Evolutionary conservation across 192 early-diverging fungal genomes (phyloP).

Genomic region (Entomortierella lignicola): DNA sequence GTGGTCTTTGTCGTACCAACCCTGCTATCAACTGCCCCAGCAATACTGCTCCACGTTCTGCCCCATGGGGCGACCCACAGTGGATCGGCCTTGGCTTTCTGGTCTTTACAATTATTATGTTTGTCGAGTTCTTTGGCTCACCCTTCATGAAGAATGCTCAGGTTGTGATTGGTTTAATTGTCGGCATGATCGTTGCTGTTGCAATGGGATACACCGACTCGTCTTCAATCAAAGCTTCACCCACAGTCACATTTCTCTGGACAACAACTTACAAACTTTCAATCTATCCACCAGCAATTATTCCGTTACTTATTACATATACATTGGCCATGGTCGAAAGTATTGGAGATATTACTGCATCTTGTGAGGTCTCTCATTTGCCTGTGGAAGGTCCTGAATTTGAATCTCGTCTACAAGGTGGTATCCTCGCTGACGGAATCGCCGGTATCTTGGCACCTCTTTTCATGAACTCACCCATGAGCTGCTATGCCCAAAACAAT

Average conservation of each 20-base stretch:
- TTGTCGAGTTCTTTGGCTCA: slow-evolving; percentile 66
- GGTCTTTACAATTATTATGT: slow-evolving; percentile 61
- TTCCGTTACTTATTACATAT: slow-evolving; percentile 59
- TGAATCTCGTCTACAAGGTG: slow-evolving; percentile 65
- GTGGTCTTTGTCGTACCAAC: slow-evolving; percentile 52
- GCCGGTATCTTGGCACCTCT: slow-evolving; percentile 53
- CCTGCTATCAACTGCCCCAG: slow-evolving; percentile 59
- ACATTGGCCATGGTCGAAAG: slow-evolving; percentile 57
- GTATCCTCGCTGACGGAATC: slow-evolving; percentile 63
- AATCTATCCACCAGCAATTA: slow-evolving; percentile 60
- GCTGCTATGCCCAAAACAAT: slow-evolving; percentile 69
- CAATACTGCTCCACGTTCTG: slow-evolving; percentile 57
- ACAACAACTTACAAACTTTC: slow-evolving; percentile 58
- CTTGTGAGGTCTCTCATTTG: slow-evolving; percentile 63
- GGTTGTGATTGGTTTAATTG: slow-evolving; percentile 60
- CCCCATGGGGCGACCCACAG: slow-evolving; percentile 61
- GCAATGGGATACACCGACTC: slow-evolving; percentile 62
- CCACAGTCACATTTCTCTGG: slow-evolving; percentile 64
- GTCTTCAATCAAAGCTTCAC: slow-evolving; percentile 55
- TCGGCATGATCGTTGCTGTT: slow-evolving; percentile 64
- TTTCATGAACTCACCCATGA: slow-evolving; percentile 62
- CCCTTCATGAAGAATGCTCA: slow-evolving; percentile 67
- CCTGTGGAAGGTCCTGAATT: slow-evolving; percentile 65
- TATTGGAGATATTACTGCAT: slow-evolving; percentile 66
- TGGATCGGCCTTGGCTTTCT: slow-evolving; percentile 65